phyloP scores from a whole-genome alignment of 2,329 filamentous ascomycete genomes.

The Alternaria sp. region DNA sequence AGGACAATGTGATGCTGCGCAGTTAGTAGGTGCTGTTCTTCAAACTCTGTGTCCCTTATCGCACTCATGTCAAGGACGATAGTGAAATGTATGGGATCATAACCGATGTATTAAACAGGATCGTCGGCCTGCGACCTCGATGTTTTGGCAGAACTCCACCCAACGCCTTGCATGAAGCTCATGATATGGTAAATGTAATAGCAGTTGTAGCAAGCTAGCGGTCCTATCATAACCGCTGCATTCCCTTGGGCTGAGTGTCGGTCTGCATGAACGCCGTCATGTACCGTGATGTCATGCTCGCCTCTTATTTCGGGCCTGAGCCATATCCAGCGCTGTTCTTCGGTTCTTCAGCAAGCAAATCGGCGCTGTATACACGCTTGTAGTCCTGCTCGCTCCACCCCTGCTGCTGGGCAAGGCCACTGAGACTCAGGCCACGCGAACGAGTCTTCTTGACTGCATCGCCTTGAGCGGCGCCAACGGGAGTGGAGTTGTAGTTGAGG shows the following conservation, averaged over 20 bases:
- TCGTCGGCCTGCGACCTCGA: background rate
- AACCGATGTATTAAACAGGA: background rate
- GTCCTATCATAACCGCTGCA: background rate
- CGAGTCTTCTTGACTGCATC: conserved; percentile 40
- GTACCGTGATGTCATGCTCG: background rate
- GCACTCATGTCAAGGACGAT: background rate
- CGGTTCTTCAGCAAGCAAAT: conserved; percentile 30
- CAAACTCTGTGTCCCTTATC: no score
- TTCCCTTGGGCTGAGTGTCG: background rate
- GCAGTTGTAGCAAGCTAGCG: background rate
- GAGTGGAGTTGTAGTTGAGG: conserved; percentile 26
- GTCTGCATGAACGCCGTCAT: background rate
- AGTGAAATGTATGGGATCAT: background rate
- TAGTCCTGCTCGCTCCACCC: conserved; percentile 46
- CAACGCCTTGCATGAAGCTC: background rate
- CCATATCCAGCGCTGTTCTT: conserved; percentile 36
- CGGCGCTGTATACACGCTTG: conserved; percentile 39
- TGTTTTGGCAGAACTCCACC: background rate
- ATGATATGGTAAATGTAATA: background rate
- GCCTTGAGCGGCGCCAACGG: conserved; percentile 27
- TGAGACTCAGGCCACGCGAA: conserved; percentile 40
- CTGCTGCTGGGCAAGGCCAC: conserved; percentile 36
- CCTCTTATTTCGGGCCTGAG: conserved; percentile 18
- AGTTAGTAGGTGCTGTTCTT: background rate
- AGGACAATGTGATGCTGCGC: background rate